phyloP scores from a whole-genome alignment of 148 eudicot species.

The Chenopodium album region DNA sequence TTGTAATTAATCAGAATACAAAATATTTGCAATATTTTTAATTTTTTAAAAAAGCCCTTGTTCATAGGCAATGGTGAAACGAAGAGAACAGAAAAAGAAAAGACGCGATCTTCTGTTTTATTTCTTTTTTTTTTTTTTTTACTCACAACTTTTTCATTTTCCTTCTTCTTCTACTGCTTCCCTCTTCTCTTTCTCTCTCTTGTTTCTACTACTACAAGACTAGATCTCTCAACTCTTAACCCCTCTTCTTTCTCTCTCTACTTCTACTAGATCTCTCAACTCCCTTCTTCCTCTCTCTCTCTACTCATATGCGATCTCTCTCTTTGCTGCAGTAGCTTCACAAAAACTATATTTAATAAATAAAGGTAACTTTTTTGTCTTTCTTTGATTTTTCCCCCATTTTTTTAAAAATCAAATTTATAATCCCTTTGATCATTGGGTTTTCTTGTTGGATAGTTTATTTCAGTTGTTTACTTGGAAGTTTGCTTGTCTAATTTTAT shows the following conservation, averaged over 20 bases:
- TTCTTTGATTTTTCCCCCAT: background rate
- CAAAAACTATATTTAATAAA: background rate
- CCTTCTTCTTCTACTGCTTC: conserved; percentile 5
- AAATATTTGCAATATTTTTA: too few species aligned
- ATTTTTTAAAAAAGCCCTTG: background rate
- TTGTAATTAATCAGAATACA: too few species aligned
- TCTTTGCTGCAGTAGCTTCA: conserved; percentile 5
- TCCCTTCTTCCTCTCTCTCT: background rate
- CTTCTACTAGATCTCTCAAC: conserved; percentile 17
- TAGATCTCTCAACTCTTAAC: conserved; percentile 21
- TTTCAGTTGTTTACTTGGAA: conserved; percentile 1
- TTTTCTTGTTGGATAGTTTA: background rate
- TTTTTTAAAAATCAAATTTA: background rate
- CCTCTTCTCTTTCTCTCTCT: conserved; percentile 3
- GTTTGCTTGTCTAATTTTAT: background rate
- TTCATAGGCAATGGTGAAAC: background rate
- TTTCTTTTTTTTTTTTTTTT: background rate
- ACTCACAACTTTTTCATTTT: conserved; percentile 29
- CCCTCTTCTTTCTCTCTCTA: background rate
- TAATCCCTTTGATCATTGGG: conserved; percentile 10
- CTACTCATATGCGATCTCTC: conserved; percentile 1
- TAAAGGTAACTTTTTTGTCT: background rate
- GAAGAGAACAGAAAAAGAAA: background rate
- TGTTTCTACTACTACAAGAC: background rate
- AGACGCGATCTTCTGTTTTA: conserved; percentile 8